Evolutionary conservation across 2,329 filamentous ascomycete genomes (phyloP).

Genomic region (Cordyceps farinosa): DNA sequence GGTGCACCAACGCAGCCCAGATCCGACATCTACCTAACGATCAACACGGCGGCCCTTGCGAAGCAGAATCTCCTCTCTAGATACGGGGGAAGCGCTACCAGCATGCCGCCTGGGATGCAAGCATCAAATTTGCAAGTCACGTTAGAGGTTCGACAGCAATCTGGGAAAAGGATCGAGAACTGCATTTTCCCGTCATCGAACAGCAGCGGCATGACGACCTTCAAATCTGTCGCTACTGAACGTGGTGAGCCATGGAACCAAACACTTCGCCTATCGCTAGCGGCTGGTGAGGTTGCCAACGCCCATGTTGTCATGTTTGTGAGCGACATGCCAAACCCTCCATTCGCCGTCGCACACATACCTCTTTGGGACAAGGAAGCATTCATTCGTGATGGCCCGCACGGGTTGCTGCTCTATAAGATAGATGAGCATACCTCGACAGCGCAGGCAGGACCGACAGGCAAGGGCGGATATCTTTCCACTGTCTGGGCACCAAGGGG

Average conservation of each 20-base stretch:
- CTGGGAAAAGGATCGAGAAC: conserved; percentile 78
- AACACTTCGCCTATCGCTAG: conserved; percentile 76
- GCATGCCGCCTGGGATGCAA: conserved; percentile 58
- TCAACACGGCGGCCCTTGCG: conserved; percentile 74
- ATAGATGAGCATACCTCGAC: conserved; percentile 86
- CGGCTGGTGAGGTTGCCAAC: conserved; percentile 73
- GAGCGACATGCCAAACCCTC: conserved; percentile 78
- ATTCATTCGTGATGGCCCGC: conserved; percentile 81
- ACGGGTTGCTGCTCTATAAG: conserved; percentile 79
- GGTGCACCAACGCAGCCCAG: conserved; percentile 83
- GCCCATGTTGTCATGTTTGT: conserved; percentile 88
- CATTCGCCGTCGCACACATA: conserved; percentile 89
- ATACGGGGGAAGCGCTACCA: conserved; percentile 68
- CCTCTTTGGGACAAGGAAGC: conserved; percentile 90
- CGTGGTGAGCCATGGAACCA: conserved; percentile 83
- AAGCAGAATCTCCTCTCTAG: conserved; percentile 68
- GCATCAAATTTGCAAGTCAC: conserved; percentile 81
- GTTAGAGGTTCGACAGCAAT: conserved; percentile 76
- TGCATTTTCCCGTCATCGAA: conserved; percentile 89
- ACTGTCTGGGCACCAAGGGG: conserved; percentile 73
- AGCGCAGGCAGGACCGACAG: conserved; percentile 56
- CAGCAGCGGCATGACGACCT: conserved; percentile 71
- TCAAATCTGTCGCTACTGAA: conserved; percentile 79
- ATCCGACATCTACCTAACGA: conserved; percentile 91
- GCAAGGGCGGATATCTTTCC: conserved; percentile 81